Evolutionary conservation across 352 stramenopile genomes (phyloP).

Genomic region (Phytophthora melonis): DNA sequence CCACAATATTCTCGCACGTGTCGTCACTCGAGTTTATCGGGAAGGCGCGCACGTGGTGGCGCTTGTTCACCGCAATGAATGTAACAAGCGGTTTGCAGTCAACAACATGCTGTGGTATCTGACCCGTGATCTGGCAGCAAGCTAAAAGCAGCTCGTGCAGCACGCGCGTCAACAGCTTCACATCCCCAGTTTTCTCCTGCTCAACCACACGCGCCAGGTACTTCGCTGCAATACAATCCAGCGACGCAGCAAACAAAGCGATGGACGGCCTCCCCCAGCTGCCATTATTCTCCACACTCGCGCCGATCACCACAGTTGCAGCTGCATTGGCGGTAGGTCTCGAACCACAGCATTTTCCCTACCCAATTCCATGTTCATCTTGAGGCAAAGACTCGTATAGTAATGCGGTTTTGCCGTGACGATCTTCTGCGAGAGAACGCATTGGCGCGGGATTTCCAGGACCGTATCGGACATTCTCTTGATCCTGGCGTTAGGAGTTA

Average conservation of each 20-base stretch:
- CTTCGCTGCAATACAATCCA: background rate
- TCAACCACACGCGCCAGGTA: background rate
- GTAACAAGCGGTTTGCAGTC: background rate
- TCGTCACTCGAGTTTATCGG: background rate
- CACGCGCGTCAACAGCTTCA: background rate
- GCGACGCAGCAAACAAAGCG: background rate
- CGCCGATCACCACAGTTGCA: background rate
- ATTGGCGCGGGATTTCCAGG: background rate
- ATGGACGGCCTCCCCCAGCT: background rate
- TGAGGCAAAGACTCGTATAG: conserved; percentile 1
- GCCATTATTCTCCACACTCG: background rate
- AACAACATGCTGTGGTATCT: background rate
- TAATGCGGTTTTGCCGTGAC: background rate
- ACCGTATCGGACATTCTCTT: background rate
- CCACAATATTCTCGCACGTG: background rate
- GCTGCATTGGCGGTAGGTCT: background rate
- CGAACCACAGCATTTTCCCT: background rate
- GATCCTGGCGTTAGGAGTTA: background rate
- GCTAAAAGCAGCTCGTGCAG: background rate
- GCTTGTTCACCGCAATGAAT: background rate
- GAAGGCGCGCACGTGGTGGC: background rate
- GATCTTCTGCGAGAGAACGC: background rate
- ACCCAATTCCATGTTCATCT: background rate
- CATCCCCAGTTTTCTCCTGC: background rate
- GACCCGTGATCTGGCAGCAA: background rate